phyloP scores from a whole-genome alignment of 805 yeast species.

The Ogataea zsoltii region DNA sequence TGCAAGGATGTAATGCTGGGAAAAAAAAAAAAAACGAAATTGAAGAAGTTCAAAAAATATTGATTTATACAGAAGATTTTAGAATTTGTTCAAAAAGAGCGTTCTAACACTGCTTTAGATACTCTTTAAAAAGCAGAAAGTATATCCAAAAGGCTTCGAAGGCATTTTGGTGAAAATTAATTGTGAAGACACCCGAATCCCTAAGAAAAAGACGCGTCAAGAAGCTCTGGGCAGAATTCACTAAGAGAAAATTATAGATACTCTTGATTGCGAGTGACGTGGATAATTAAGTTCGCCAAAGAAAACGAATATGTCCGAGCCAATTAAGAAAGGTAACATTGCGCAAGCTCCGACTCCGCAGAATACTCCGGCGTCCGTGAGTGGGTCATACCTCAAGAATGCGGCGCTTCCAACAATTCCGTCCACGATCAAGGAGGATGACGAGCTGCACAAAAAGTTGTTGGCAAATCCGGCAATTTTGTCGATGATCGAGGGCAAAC shows the following conservation, averaged over 20 bases:
- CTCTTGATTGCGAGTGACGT: not conserved
- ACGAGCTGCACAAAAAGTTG: slow-evolving; percentile 36
- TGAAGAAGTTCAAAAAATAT: not conserved
- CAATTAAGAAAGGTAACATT: slow-evolving; percentile 79
- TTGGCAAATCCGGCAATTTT: slow-evolving; percentile 78
- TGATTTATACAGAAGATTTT: slow-evolving; percentile 3
- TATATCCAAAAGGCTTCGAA: not conserved
- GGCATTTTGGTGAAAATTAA: not conserved
- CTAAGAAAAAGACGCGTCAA: not conserved
- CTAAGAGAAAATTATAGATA: not conserved
- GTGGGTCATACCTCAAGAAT: slow-evolving; percentile 68
- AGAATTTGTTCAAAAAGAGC: not conserved
- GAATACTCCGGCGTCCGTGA: slow-evolving; percentile 91
- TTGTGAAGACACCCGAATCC: not conserved
- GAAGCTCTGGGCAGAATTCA: not conserved
- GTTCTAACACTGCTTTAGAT: not conserved
- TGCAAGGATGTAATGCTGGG: slow-evolving; percentile 2
- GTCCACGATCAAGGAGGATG: slow-evolving; percentile 74
- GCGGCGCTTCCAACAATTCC: slow-evolving; percentile 61
- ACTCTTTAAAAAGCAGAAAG: not conserved
- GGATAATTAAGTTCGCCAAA: not conserved
- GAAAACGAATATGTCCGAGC: slow-evolving; percentile 66
- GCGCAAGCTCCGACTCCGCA: slow-evolving; percentile 98
- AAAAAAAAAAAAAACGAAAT: not conserved
- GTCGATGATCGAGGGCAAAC: slow-evolving; percentile 86